Conservation (phyloP, 2,329 filamentous ascomycete species). For the Verticillium nonalfalfae region DNA sequence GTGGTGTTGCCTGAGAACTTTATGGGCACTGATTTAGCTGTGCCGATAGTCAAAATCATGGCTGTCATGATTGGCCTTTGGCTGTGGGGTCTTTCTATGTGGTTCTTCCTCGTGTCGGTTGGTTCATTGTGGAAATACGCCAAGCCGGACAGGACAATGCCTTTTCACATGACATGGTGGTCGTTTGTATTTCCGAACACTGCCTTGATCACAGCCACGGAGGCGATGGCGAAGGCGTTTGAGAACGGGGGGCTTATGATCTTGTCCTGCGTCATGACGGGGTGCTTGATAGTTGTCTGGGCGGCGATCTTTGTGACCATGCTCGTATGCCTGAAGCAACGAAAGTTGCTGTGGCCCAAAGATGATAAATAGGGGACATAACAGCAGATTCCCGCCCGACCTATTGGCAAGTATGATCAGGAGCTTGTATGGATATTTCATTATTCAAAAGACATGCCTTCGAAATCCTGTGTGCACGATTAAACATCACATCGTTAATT, state of each 20-base stretch:
- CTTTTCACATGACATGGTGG: constrained; percentile 82
- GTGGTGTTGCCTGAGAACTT: constrained; percentile 36
- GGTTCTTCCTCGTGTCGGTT: constrained; percentile 79
- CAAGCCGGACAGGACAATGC: constrained; percentile 49
- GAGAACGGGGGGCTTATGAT: constrained; percentile 54
- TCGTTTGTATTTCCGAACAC: constrained; percentile 80
- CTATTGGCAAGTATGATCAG: no score
- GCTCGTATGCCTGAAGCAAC: constrained; percentile 58
- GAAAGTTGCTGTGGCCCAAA: constrained; percentile 72
- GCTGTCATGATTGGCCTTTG: constrained; percentile 63
- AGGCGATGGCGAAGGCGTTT: constrained; percentile 60
- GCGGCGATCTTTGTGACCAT: constrained; percentile 62
- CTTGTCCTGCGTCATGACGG: constrained; percentile 61
- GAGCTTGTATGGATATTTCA: no score
- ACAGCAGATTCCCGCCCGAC: no score
- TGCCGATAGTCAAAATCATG: constrained; percentile 38
- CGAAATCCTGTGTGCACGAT: no score
- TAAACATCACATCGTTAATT: no score
- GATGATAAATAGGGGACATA: constrained; percentile 26
- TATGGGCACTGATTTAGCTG: constrained; percentile 31
- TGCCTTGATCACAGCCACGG: constrained; percentile 67
- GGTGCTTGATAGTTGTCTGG: constrained; percentile 62
- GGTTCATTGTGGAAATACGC: constrained; percentile 68
- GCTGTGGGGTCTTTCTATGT: constrained; percentile 77
- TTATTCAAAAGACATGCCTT: no score